Base-by-base conservation (phyloP, 1,284 basidiomycete species). In the Ustilago curta region DNA sequence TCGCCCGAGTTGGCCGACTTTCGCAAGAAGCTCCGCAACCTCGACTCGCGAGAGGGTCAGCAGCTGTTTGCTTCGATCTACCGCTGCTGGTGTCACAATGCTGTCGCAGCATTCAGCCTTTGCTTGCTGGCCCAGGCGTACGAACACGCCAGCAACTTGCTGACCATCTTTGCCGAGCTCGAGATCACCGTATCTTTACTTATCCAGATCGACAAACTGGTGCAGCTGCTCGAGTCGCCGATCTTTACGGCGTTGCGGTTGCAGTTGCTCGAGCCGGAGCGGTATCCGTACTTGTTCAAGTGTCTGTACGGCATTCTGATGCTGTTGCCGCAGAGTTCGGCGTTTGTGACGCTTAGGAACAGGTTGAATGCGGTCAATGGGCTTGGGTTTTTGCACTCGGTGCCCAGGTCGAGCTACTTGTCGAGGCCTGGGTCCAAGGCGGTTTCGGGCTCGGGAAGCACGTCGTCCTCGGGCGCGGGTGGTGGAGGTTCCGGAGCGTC, bases 161-260 rank as follows among this genome's bases (percentile, higher is more conserved):
- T 99, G n/a, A 91, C 93, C 63, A 97, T 98, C 73, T 97, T 99
- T 93, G 55, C 68, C 25, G 96, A 95, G 72, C 88, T 99, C 44
- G 97, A 99, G 85, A 93, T 98, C 76, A 98, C 95, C 0, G 95
- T 99, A 4, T 90, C 91, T 25, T 90, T 99, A 82, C 88, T 99
- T 18, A 94, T 99, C 2, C 97, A 99, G 83, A 92, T 99, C 37
- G 97, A 99, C 87, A 98, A 98, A 85, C 90, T 99, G 7, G 96
- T 99, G 14, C 96, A 99, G 86, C 88, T 99, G 8, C 95, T 99
- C 66, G 97, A 99, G 85, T 95, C 93, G 6, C 97, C 97, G 0
- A 95, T 99, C 8, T 99, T 99, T 84, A 99, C 96, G 43, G 95
- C 96, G 83, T 89, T 99, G n/a, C 92, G 96, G 18, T 87, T 99